These are phyloP conservation scores for Argentina anserina DNA, from an alignment of 306 rosid species.

Conservation along the genomic window DNA sequence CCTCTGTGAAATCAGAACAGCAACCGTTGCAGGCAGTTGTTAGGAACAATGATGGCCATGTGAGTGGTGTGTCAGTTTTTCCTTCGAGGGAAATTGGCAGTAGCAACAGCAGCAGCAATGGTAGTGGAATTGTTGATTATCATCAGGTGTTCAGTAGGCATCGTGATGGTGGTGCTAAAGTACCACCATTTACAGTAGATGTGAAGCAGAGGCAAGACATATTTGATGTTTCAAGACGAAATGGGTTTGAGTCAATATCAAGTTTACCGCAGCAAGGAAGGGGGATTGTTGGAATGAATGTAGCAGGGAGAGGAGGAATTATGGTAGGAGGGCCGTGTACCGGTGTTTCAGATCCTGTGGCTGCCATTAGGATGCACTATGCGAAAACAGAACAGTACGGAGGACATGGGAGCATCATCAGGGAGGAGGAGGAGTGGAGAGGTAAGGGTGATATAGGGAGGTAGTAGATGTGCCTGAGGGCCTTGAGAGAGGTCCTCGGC, in stretches of 20 bases:
- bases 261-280: conserved; percentile 74
- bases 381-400: conserved; percentile 65
- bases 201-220: conserved; percentile 56
- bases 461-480: conserved; percentile 46
- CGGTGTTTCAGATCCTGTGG: conserved; percentile 84
- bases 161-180: conserved; percentile 49
- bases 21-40: conserved; percentile 51
- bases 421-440: conserved; percentile 75
- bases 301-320: conserved; percentile 68
- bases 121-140: conserved; percentile 57
- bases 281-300: conserved; percentile 70
- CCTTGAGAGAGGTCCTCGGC: conserved; percentile 21
- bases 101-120: conserved; percentile 39
- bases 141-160: conserved; percentile 54
- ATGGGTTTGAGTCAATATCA: conserved; percentile 63
- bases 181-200: conserved; percentile 70
- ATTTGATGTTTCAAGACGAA: conserved; percentile 62
- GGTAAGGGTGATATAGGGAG: conserved; percentile 70
- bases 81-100: conserved; percentile 48
- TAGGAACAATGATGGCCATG: conserved; percentile 44
- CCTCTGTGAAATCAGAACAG: conserved; percentile 51
- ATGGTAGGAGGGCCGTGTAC: conserved; percentile 62
- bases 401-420: conserved; percentile 56
- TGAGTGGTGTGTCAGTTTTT: conserved; percentile 46
- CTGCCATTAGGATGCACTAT: conserved; percentile 85